Percentiles rank a stretch among this genome's conserved stretches.
Evolutionary conservation across 257 asterid genomes (phyloP).

Genomic region (Henckelia pumila): DNA sequence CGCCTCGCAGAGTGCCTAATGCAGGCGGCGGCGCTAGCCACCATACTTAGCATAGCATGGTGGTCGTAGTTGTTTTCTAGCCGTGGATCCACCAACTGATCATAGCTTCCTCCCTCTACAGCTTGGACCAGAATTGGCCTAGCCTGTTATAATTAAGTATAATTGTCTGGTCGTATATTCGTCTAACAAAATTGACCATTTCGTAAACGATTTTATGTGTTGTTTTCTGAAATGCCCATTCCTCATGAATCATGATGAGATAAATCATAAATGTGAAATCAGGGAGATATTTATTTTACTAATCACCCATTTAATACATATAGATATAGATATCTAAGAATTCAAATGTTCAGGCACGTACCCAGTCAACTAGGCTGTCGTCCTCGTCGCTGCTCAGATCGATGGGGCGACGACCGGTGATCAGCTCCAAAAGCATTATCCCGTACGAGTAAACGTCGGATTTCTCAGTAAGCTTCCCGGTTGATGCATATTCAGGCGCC

Average conservation of each 20-base stretch:
- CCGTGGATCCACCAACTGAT: slow-evolving; percentile 70
- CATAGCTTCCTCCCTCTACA: slow-evolving; percentile 57
- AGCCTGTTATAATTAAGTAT: slow-evolving; percentile 44
- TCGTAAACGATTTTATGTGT: too few species aligned
- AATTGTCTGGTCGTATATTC: too few species aligned
- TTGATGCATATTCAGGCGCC: slow-evolving; percentile 95
- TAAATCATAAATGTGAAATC: too few species aligned
- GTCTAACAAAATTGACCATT: too few species aligned
- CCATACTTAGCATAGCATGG: slow-evolving; percentile 70
- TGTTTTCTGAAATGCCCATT: too few species aligned
- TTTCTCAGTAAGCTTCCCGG: slow-evolving; percentile 84
- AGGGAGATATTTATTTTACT: neutral
- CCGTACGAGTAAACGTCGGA: slow-evolving; percentile 90
- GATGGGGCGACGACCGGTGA: slow-evolving; percentile 73
- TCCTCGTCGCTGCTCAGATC: slow-evolving; percentile 53
- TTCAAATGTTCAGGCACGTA: slow-evolving; percentile 16
- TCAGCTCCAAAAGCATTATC: slow-evolving; percentile 72
- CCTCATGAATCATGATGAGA: too few species aligned
- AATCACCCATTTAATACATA: neutral
- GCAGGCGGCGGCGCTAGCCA: slow-evolving; percentile 68
- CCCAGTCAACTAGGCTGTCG: slow-evolving; percentile 87
- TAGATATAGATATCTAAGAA: too few species aligned
- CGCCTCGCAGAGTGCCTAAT: slow-evolving; percentile 75
- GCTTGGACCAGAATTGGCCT: slow-evolving; percentile 54
- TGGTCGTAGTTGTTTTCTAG: slow-evolving; percentile 57